Percentiles rank a stretch among this genome's conserved stretches.
Conservation (phyloP, 2,329 filamentous ascomycete genomes). For the Diplodia sapinea region DNA sequence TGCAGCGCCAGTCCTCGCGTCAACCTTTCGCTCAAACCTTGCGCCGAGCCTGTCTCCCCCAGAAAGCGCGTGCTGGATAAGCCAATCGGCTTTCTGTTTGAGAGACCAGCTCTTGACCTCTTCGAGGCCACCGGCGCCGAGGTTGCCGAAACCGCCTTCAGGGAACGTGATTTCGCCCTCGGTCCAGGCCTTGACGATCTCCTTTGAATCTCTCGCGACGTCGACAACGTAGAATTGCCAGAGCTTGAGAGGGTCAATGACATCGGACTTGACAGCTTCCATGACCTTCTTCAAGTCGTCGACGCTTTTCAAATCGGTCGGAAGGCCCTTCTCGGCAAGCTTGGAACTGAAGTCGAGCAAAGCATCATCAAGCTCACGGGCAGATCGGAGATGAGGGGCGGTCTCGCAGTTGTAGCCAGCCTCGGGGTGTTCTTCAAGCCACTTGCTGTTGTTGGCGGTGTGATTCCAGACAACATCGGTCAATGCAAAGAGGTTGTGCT, state of each 20-base stretch:
- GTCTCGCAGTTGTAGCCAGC: conserved; percentile 93
- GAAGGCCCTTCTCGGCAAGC: conserved; percentile 72
- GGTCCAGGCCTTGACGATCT: conserved; percentile 74
- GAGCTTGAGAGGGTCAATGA: conserved; percentile 76
- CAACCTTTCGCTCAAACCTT: conserved; percentile 73
- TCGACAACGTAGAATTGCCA: conserved; percentile 95
- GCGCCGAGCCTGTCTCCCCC: conserved; percentile 79
- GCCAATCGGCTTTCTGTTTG: conserved; percentile 66
- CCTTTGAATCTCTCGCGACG: conserved; percentile 72
- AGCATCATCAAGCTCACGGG: conserved; percentile 77
- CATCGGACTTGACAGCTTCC: conserved; percentile 80
- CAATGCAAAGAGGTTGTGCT: conserved; percentile 83
- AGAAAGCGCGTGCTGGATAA: conserved; percentile 71
- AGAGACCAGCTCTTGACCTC: conserved; percentile 61
- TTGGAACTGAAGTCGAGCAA: conserved; percentile 69
- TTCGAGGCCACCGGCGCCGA: conserved; percentile 58
- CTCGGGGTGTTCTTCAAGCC: conserved; percentile 93
- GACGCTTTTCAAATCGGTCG: conserved; percentile 71
- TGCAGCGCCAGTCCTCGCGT: conserved; percentile 72
- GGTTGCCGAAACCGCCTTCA: conserved; percentile 57
- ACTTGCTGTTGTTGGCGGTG: conserved; percentile 92
- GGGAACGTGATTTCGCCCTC: conserved; percentile 63
- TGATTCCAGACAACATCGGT: conserved; percentile 99
- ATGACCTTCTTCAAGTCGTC: conserved; percentile 82
- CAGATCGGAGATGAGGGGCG: conserved; percentile 72